A percentile compares a stretch with the other conserved stretches of the same genome.
Evolutionary conservation across 257 asterid species (phyloP).

Genomic region (Solanum chaucha): DNA sequence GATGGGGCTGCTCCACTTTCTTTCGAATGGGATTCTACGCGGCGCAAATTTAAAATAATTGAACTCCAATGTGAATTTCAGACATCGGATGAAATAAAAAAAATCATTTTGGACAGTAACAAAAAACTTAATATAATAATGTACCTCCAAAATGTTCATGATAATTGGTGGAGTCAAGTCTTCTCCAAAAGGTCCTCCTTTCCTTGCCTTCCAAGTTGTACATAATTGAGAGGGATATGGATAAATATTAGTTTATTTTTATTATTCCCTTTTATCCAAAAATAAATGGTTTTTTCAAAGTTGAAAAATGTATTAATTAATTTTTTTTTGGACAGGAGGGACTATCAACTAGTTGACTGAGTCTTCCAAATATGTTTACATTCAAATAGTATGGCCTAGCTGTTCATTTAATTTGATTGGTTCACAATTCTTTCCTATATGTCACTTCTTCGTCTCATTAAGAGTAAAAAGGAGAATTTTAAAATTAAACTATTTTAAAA

Average conservation of each 20-base stretch:
- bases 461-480: too few species aligned
- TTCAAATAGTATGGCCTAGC: not conserved
- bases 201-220: not conserved
- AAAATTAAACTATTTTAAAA: too few species aligned
- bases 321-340: not conserved
- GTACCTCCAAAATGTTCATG: not conserved
- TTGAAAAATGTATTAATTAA: not conserved
- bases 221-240: not conserved
- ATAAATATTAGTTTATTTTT: not conserved
- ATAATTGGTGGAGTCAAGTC: not conserved
- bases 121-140: not conserved
- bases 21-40: too few species aligned
- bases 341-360: not conserved
- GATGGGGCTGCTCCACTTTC: not conserved
- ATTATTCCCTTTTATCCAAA: not conserved
- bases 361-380: not conserved
- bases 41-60: too few species aligned
- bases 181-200: not conserved
- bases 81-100: too few species aligned
- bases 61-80: accelerated
- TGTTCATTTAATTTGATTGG: not conserved
- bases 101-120: not conserved
- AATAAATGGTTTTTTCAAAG: not conserved
- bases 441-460: not conserved
- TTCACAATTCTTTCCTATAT: not conserved